Conservation (phyloP, 2,329 filamentous ascomycete genomes). For the Fusarium bulbicola region DNA sequence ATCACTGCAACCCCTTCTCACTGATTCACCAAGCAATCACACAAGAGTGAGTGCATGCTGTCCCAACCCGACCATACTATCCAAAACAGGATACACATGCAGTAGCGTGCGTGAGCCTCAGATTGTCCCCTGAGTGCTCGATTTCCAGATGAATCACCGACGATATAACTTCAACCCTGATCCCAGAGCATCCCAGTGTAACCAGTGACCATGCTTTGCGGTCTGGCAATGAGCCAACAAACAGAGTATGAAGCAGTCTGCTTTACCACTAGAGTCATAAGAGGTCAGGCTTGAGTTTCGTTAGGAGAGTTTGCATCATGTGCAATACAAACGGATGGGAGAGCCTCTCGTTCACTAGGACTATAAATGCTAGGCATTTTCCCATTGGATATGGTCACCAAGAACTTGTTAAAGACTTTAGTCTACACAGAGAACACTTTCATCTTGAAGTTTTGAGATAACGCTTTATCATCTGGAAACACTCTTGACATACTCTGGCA, state of each 20-base stretch:
- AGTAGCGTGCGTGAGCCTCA: neutral
- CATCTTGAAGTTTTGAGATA: neutral
- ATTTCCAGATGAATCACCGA: neutral
- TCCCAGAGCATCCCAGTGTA: constrained; percentile 10
- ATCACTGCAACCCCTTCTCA: neutral
- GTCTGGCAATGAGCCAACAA: neutral
- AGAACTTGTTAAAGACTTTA: neutral
- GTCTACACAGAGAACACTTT: neutral
- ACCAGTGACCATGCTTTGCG: neutral
- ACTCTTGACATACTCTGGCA: no score
- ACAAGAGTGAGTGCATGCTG: neutral
- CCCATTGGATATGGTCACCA: neutral
- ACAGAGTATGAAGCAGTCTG: neutral
- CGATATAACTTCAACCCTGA: neutral
- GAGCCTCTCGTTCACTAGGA: neutral
- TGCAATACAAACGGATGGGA: neutral
- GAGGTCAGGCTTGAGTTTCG: neutral
- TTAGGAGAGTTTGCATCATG: neutral
- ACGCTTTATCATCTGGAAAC: neutral
- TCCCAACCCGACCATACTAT: neutral
- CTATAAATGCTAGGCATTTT: constrained; percentile 1
- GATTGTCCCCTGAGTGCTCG: neutral
- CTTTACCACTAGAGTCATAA: neutral
- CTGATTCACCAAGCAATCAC: neutral
- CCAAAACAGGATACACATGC: neutral